phyloP scores from a whole-genome alignment of 129 eudicot genomes.

The Rutidosis leptorrhynchoides region DNA sequence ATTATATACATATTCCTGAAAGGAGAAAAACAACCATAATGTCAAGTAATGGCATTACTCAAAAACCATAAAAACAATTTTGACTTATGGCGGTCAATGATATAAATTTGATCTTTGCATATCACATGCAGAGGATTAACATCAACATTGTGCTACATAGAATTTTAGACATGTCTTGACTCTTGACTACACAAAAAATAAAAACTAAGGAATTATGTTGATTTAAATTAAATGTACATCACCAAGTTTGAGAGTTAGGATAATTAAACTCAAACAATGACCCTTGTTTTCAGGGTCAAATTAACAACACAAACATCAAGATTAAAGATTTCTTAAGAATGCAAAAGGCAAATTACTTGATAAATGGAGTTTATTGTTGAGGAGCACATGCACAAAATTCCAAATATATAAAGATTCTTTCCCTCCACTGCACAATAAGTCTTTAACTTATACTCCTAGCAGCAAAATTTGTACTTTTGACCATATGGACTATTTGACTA shows the following conservation, averaged over 20 bases:
- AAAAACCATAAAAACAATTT: too few relatives aligned
- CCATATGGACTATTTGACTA: too few relatives aligned
- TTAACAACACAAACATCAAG: slow-evolving; percentile 7
- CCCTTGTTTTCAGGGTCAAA: slow-evolving; percentile 10
- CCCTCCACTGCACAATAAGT: neutral
- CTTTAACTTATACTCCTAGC: slow-evolving; percentile 9
- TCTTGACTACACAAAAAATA: too few relatives aligned
- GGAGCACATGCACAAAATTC: neutral
- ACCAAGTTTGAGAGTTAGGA: slow-evolving; percentile 19
- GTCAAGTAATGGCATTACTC: too few relatives aligned
- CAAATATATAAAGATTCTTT: neutral
- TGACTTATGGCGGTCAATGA: slow-evolving; percentile 11
- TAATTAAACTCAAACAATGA: slow-evolving; percentile 24
- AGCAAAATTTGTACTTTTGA: slow-evolving; percentile 5
- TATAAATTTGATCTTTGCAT: neutral
- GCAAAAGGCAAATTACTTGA: slow-evolving; percentile 8
- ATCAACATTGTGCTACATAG: neutral
- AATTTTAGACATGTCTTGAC: too few relatives aligned
- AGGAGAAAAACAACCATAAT: neutral
- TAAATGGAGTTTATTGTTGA: neutral
- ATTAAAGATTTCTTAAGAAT: neutral
- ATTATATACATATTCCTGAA: slow-evolving; percentile 88
- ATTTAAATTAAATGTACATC: neutral
- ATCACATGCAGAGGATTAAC: neutral
- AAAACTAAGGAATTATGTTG: too few relatives aligned